Evolutionary conservation across 257 asterid genomes (phyloP).

Genomic region (Nyctanthes arbortristis): DNA sequence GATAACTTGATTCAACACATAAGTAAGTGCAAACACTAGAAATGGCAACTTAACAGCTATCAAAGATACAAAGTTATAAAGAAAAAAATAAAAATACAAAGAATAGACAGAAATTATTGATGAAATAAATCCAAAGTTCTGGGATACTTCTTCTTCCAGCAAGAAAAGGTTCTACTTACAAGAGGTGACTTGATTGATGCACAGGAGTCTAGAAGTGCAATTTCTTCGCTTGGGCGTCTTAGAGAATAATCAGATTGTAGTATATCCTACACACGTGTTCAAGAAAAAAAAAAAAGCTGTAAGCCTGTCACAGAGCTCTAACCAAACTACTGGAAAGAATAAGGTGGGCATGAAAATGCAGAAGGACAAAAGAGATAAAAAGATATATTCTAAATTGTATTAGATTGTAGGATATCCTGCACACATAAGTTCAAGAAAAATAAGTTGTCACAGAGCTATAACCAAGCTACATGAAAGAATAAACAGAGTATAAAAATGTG

Average conservation of each 20-base stretch:
- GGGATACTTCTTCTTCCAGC: not conserved
- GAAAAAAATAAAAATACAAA: no score
- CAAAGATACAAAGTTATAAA: no score
- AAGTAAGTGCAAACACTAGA: not conserved
- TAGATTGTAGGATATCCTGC: slow-evolving; percentile 71
- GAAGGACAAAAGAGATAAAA: not conserved
- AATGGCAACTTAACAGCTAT: not conserved
- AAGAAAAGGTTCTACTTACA: slow-evolving; percentile 47
- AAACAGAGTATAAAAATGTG: slow-evolving; percentile 11
- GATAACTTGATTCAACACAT: not conserved
- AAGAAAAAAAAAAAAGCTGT: slow-evolving; percentile 18
- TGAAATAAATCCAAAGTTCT: not conserved
- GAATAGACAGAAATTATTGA: not conserved
- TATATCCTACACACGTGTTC: slow-evolving; percentile 56
- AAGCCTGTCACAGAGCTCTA: slow-evolving; percentile 4
- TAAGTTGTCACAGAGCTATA: slow-evolving; percentile 6
- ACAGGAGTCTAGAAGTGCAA: slow-evolving; percentile 62
- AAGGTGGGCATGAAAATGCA: slow-evolving; percentile 10
- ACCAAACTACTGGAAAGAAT: slow-evolving; percentile 15
- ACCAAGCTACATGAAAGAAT: slow-evolving; percentile 14
- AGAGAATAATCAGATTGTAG: slow-evolving; percentile 71
- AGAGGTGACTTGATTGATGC: slow-evolving; percentile 80
- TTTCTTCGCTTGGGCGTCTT: slow-evolving; percentile 65
- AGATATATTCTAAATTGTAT: not conserved
- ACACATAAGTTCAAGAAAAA: slow-evolving; percentile 18